phyloP scores from a whole-genome alignment of 176 grass and related monocot genomes.

The Ananas comosus region DNA sequence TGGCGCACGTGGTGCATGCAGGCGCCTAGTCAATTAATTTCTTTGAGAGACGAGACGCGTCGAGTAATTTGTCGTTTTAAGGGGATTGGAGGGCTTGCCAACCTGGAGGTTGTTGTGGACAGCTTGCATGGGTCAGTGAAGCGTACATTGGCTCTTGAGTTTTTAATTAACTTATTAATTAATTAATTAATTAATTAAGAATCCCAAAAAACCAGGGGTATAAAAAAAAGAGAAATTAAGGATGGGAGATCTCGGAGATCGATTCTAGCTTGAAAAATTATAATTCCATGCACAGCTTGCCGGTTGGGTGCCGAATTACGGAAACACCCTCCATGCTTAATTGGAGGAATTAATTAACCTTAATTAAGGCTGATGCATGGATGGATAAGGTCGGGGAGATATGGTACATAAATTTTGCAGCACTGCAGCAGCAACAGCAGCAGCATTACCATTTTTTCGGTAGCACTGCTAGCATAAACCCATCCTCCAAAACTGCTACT shows the following conservation, averaged over 20 bases:
- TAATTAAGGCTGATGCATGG: neutral
- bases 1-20: neutral
- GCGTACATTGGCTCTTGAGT: neutral
- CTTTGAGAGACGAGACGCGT: slow-evolving; percentile 2
- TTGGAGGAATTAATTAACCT: too few species aligned
- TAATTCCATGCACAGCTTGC: neutral
- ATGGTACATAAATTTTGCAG: neutral
- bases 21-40: neutral
- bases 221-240: neutral
- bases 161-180: neutral
- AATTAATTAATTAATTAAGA: neutral
- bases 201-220: too few species aligned
- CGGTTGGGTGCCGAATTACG: neutral
- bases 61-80: slow-evolving; percentile 20
- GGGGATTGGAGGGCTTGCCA: slow-evolving; percentile 32
- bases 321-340: neutral
- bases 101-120: slow-evolving; percentile 72
- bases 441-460: too few species aligned
- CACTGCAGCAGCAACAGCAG: neutral
- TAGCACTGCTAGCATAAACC: too few species aligned
- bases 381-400: neutral
- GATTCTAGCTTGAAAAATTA: neutral
- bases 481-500: too few species aligned
- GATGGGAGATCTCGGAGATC: neutral
- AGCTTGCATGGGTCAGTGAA: slow-evolving; percentile 54